These are phyloP conservation scores for Psilocybe sp. DNA, from an alignment of 768 basidiomycete species.

Conservation along the genomic window DNA sequence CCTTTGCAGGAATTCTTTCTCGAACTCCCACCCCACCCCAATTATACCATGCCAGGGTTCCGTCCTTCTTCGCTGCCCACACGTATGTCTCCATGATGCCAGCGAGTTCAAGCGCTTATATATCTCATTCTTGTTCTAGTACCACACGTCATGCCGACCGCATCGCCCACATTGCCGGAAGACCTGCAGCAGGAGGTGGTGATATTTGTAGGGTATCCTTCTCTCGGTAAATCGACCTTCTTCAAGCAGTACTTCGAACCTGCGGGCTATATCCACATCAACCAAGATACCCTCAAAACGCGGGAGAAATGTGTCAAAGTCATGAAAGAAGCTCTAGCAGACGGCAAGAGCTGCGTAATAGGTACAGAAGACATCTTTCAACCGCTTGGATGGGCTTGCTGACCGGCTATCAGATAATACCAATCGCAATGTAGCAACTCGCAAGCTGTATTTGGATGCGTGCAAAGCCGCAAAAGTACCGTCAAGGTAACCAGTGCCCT, in stretches of 20 bases:
- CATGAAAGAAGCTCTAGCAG: constrained; percentile 50
- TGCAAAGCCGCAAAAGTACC: constrained; percentile 54
- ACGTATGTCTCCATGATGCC: constrained; percentile 22
- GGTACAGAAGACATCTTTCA: constrained; percentile 41
- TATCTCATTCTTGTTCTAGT: constrained; percentile 29
- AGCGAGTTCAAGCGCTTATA: not conserved
- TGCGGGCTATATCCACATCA: constrained; percentile 75
- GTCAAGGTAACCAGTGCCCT: constrained; percentile 46
- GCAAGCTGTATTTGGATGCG: constrained; percentile 68
- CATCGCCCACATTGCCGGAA: constrained; percentile 45
- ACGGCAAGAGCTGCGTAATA: constrained; percentile 69
- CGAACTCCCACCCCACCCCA: constrained; percentile 38
- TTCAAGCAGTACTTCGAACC: constrained; percentile 67
- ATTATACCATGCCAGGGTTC: constrained; percentile 63
- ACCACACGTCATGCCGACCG: constrained; percentile 48
- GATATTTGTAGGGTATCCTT: constrained; percentile 52
- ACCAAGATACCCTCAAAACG: constrained; percentile 81
- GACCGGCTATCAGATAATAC: constrained; percentile 69
- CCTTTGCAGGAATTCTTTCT: constrained; percentile 64
- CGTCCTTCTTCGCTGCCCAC: constrained; percentile 46
- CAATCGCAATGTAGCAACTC: constrained; percentile 71
- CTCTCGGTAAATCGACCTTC: constrained; percentile 80
- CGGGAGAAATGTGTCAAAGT: constrained; percentile 72
- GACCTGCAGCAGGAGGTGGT: constrained; percentile 38
- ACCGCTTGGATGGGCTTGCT: not conserved